These are phyloP conservation scores for Cordyceps fumosorosea DNA, from an alignment of 2,329 filamentous ascomycete species.

Conservation along the genomic window DNA sequence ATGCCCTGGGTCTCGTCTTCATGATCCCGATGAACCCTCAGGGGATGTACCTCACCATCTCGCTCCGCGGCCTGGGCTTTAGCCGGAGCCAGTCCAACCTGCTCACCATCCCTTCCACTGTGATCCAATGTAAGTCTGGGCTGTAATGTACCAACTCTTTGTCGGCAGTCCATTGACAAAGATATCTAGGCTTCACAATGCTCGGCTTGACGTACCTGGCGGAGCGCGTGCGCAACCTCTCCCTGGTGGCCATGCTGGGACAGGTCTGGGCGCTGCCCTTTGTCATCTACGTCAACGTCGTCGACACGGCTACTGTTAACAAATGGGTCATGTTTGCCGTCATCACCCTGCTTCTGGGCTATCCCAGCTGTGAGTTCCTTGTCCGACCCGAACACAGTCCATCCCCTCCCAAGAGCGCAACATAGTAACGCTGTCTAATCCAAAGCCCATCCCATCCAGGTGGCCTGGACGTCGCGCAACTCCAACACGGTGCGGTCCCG, in stretches of 20 bases:
- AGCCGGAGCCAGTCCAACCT: conserved; percentile 48
- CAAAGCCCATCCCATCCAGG: conserved; percentile 43
- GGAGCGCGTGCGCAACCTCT: conserved; percentile 35
- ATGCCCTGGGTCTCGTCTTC: conserved; percentile 41
- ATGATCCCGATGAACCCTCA: conserved; percentile 42
- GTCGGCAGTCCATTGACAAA: neutral
- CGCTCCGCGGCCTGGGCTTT: conserved; percentile 43
- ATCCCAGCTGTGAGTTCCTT: conserved; percentile 24
- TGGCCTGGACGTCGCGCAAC: conserved; percentile 52
- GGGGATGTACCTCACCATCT: conserved; percentile 45
- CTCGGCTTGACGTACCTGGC: conserved; percentile 40
- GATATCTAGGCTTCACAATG: conserved; percentile 28
- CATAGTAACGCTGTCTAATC: too few species aligned
- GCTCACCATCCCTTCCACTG: conserved; percentile 45
- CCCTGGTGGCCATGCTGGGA: conserved; percentile 36
- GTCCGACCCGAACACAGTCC: too few species aligned
- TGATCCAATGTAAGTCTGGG: conserved; percentile 29
- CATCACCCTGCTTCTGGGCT: conserved; percentile 28
- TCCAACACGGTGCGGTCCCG: conserved; percentile 52
- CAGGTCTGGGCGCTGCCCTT: conserved; percentile 51
- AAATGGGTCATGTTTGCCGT: conserved; percentile 30
- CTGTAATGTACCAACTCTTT: neutral
- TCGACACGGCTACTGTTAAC: conserved; percentile 21
- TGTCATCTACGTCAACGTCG: conserved; percentile 37
- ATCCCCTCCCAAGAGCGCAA: too few species aligned